Conservation (phyloP, 192 early-diverging fungal genomes). For the Umbelopsis sp. region DNA sequence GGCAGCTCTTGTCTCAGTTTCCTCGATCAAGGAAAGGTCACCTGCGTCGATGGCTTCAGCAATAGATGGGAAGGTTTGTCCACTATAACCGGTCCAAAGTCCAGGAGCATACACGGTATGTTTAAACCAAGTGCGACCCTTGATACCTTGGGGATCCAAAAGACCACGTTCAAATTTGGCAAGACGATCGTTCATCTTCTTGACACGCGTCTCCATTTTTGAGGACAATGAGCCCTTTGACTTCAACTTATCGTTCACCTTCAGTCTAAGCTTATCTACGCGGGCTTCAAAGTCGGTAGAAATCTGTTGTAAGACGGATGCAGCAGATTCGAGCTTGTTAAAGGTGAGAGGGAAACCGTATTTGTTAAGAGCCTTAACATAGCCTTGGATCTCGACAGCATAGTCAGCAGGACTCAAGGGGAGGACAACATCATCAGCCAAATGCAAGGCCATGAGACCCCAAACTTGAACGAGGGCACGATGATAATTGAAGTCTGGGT, state of each 20-base stretch:
- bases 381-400: conserved; percentile 46
- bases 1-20: conserved; percentile 33
- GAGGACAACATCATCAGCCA: conserved; percentile 53
- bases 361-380: conserved; percentile 39
- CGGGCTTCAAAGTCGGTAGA: conserved; percentile 21
- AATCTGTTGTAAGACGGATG: neutral
- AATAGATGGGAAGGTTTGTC: conserved; percentile 37
- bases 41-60: conserved; percentile 32
- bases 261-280: conserved; percentile 8
- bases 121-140: conserved; percentile 56
- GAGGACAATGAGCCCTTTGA: conserved; percentile 11
- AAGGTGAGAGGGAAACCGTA: conserved; percentile 27
- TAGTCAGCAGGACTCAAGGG: conserved; percentile 47
- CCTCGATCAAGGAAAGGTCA: conserved; percentile 22
- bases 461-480: conserved; percentile 49
- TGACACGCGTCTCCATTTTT: conserved; percentile 26
- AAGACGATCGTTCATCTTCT: conserved; percentile 51
- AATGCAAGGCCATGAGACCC: conserved; percentile 48
- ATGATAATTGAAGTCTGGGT: conserved; percentile 57
- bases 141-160: conserved; percentile 58
- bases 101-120: conserved; percentile 63
- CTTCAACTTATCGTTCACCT: conserved; percentile 7
- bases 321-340: conserved; percentile 18
- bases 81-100: conserved; percentile 46
- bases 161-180: conserved; percentile 59